A percentile compares a stretch with the other conserved stretches of the same genome.
phyloP scores from a whole-genome alignment of 1,139 yeast species.

The Dujonia santamariae region DNA sequence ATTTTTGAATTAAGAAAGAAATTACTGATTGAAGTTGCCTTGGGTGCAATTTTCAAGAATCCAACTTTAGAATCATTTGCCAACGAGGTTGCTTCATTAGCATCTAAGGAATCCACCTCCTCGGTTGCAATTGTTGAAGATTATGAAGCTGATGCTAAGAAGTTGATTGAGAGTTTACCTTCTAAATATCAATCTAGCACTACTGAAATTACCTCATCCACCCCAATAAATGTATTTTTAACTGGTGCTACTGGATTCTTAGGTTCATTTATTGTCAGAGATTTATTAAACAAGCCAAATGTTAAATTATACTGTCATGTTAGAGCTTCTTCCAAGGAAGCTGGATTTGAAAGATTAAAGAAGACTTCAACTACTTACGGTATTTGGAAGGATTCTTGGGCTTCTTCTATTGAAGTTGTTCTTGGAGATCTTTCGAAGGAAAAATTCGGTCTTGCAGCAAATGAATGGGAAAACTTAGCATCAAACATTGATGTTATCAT shows the following conservation, averaged over 20 bases:
- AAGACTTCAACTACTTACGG: constrained; percentile 84
- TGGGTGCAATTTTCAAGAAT: constrained; percentile 83
- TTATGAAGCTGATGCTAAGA: constrained; percentile 75
- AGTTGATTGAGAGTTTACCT: constrained; percentile 26
- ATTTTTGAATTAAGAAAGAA: constrained; percentile 84
- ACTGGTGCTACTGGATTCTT: constrained; percentile 98
- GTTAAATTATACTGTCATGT: constrained; percentile 83
- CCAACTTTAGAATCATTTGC: constrained; percentile 86
- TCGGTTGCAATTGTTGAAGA: constrained; percentile 28
- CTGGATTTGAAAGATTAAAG: constrained; percentile 74
- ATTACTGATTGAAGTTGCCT: constrained; percentile 76
- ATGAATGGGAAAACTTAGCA: constrained; percentile 56
- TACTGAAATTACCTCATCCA: constrained; percentile 27
- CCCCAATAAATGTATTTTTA: constrained; percentile 64
- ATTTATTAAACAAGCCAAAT: constrained; percentile 51
- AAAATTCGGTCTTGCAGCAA: constrained; percentile 65
- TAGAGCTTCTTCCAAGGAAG: constrained; percentile 67
- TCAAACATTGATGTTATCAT: constrained; percentile 73
- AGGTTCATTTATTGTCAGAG: constrained; percentile 83
- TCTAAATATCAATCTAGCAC: constrained; percentile 31
- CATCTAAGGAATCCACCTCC: constrained; percentile 18
- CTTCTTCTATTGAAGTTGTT: constrained; percentile 60
- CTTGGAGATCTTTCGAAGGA: constrained; percentile 76
- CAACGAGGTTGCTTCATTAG: constrained; percentile 45
- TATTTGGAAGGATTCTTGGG: constrained; percentile 70